Evolutionary conservation across 768 basidiomycete genomes (phyloP).

Genomic region (Lentinula sp.): DNA sequence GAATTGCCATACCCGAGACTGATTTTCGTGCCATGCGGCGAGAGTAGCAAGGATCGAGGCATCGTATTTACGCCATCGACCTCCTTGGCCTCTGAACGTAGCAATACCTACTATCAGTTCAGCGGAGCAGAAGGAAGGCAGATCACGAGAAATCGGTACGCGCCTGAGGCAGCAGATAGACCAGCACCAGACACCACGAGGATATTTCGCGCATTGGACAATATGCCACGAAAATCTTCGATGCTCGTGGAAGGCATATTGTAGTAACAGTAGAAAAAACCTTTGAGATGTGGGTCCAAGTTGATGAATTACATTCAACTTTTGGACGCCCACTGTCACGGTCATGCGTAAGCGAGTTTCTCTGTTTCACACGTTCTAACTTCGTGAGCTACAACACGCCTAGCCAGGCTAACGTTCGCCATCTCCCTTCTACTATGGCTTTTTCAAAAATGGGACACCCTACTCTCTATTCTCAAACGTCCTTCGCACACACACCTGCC

Average conservation of each 20-base stretch:
- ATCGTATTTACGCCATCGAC: constrained; percentile 14
- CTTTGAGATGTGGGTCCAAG: too few species aligned
- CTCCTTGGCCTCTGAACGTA: constrained; percentile 14
- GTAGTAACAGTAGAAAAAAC: not conserved
- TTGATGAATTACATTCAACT: too few species aligned
- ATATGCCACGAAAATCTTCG: constrained; percentile 12
- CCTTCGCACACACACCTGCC: not conserved
- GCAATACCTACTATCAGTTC: constrained; percentile 7
- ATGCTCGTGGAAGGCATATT: constrained; percentile 14
- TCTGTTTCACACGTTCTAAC: too few species aligned
- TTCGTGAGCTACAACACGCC: too few species aligned
- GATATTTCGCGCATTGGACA: constrained; percentile 25
- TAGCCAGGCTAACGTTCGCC: too few species aligned
- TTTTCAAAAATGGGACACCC: too few species aligned
- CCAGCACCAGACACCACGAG: constrained; percentile 50
- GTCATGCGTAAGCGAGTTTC: too few species aligned
- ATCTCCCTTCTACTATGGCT: too few species aligned
- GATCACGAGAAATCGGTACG: not conserved
- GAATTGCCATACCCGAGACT: constrained; percentile 13
- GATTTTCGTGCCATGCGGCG: constrained; percentile 11
- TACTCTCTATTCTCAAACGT: too few species aligned
- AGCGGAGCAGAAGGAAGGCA: not conserved
- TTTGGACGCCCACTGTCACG: too few species aligned
- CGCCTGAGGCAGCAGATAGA: constrained; percentile 60
- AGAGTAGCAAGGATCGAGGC: constrained; percentile 8